Evolutionary conservation across 768 basidiomycete genomes (phyloP).

Genomic region (Serendipita sp.): DNA sequence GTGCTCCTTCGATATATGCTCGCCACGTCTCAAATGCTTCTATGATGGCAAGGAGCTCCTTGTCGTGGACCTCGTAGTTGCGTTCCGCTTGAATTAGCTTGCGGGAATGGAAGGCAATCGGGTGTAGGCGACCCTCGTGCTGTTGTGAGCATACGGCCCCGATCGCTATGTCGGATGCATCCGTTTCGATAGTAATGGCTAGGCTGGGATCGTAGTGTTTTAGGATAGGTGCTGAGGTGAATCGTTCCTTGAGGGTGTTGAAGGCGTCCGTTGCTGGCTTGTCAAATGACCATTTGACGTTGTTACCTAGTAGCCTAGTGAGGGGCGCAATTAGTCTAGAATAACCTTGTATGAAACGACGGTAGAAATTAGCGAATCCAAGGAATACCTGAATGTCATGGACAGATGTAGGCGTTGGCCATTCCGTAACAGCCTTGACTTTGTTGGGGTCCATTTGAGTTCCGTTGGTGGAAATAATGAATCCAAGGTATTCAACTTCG

Average conservation of each 20-base stretch:
- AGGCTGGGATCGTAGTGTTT: conserved; percentile 5
- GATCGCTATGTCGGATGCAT: conserved; percentile 9
- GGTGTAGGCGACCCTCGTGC: background rate
- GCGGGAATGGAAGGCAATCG: conserved; percentile 2
- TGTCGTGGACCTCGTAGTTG: conserved; percentile 15
- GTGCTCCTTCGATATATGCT: conserved; percentile 9
- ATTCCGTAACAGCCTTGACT: conserved; percentile 22
- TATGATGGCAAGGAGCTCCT: conserved; percentile 14
- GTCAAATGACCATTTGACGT: background rate
- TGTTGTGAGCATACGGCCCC: conserved; percentile 10
- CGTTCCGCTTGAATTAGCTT: conserved; percentile 6
- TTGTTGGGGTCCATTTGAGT: conserved; percentile 27
- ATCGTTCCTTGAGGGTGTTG: conserved; percentile 3
- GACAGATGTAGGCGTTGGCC: conserved; percentile 22
- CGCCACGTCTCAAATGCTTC: conserved; percentile 10
- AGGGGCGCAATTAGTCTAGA: conserved; percentile 12
- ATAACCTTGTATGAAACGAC: conserved; percentile 25
- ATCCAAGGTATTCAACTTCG: conserved; percentile 28
- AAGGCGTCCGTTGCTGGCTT: background rate
- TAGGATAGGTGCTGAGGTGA: conserved; percentile 12
- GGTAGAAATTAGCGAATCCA: conserved; percentile 31
- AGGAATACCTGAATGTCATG: conserved; percentile 26
- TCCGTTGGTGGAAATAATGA: conserved; percentile 19
- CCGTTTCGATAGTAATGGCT: conserved; percentile 7
- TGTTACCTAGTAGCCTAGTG: conserved; percentile 12